Base-by-base conservation (phyloP, 139 green algal genomes). In the Tetradesmus obliquus region DNA sequence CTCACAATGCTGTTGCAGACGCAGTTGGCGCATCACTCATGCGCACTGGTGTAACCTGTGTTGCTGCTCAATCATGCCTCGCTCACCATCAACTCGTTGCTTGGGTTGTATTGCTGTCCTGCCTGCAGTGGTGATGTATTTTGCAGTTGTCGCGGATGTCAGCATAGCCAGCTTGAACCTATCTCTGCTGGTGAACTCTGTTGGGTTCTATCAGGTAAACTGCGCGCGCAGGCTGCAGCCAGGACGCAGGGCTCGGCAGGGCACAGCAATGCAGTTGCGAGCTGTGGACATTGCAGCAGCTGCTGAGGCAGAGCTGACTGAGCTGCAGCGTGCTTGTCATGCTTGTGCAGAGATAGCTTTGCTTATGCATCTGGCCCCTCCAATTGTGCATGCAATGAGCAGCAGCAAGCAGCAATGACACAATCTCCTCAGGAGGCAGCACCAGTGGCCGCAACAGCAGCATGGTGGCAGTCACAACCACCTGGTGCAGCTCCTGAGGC, bases 121-220 rank as follows among this genome's bases (percentile, higher is more conserved):
- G 53, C 3, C 24, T 85, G 85, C 93, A 97, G 95, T 96, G 10
- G 94, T 82, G 7, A 20, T 96, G 3, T 89, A 92, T 13, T 97
- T 97, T 81, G 93, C 95, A 2, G 66, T 95, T 0, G 86, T 96
- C 3, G 95, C 95, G 22, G 91, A 93, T 86, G 72, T 94, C 2
- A 96, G 94, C 72, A 96, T 97, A 81, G 92, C 93, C 15, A 93
- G 88, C 24, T 57, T 97, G 1, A 97, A 97, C 82, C 88, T 96
- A 1, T 96, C 93, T 0, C 88, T 97, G 54, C 94, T 97, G 20
- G 76, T 96, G 2, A 97, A 97, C 85, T 93, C 92, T 19, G 95
- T 97, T 3, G 94, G 94, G 0, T 97, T 97, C 58, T 97, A 97
- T 84, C 95, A 97, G 92, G 94, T 95, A 51, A n/a, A n/a, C 86